Evolutionary conservation across 2,329 filamentous ascomycete species (phyloP), one percentile per base, ranked within the genome.

Genomic region (Periconia sp.): DNA sequence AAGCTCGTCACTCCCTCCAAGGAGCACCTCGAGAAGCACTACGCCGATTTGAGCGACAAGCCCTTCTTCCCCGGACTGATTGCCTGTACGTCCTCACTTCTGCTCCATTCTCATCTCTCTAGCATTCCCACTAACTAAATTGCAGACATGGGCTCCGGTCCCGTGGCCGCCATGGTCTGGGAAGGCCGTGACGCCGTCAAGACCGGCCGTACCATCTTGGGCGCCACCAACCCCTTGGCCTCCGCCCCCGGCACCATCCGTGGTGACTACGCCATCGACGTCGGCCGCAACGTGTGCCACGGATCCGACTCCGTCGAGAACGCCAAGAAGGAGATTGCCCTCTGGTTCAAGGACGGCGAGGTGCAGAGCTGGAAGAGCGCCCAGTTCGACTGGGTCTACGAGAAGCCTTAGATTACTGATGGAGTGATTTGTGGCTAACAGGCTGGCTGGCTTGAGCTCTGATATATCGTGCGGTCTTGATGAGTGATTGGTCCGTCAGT

Each of bases 101-200:
- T 15, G n/a, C 20, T 23, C 42, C 17, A 11, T 5, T 13, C 41
- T 23, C 23, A 18, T 33, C 10, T 45, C 27, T 44, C 56, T 14
- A 47, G 9, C 49, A n/a, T 15, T 41, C 41, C 18, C 30, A 41
- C 56, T 64, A 49, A 58, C 50, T 48, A 31, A 47, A 1, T 11
- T 14, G 64, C 23, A 96, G 92, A 97, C 87, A 99, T 97, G 94
- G 82, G 86, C 79, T 92, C 88, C 78, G 94, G 94, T 77, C 94
- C 94, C 78, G 93, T 99, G 83, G 89, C 85, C 84, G 94, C 94
- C 83, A 99, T 97, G 93, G 89, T 99, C 81, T 99, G 94, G 94
- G 92, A 99, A 82, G 94, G 94, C 76, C 90, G 90, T 85, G 92
- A 99, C 75, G 94, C 88, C 79, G 92, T 97, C 86, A 97, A 97